These are phyloP conservation scores for Alternaria tenuissima DNA, from an alignment of 2,329 filamentous ascomycete species.

Conservation along the genomic window DNA sequence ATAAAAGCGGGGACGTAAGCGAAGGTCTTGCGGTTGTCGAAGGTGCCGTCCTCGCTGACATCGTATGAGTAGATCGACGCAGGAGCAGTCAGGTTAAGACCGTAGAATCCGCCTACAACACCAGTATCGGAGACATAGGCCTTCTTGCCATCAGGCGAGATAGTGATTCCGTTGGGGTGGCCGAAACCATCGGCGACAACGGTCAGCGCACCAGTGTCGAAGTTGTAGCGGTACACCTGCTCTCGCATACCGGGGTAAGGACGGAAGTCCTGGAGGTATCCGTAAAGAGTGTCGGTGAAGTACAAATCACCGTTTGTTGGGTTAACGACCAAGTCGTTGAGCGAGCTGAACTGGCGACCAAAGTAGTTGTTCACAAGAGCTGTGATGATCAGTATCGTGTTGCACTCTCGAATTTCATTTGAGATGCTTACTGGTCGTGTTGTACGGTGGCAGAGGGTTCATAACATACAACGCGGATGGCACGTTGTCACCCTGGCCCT, in stretches of 20 bases:
- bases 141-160: constrained; percentile 51
- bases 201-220: constrained; percentile 48
- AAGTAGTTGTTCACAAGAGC: constrained; percentile 55
- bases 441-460: constrained; percentile 35
- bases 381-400: constrained; percentile 12
- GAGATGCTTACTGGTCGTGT: constrained; percentile 30
- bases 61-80: constrained; percentile 37
- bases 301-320: constrained; percentile 53
- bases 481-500: constrained; percentile 31
- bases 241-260: constrained; percentile 36
- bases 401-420: background rate
- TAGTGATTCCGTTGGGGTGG: constrained; percentile 53
- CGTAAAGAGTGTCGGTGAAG: constrained; percentile 56
- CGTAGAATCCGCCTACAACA: constrained; percentile 31
- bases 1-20: constrained; percentile 28
- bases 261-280: constrained; percentile 35
- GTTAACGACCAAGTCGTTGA: constrained; percentile 53
- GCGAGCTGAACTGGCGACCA: constrained; percentile 54
- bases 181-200: constrained; percentile 51
- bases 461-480: constrained; percentile 35
- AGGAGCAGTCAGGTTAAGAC: constrained; percentile 30
- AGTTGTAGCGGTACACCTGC: constrained; percentile 53
- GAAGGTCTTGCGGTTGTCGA: constrained; percentile 33
- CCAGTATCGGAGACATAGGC: constrained; percentile 56
- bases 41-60: constrained; percentile 30